Evolutionary conservation across 257 asterid genomes (phyloP).

Genomic region (Solanum lycopersicoides): DNA sequence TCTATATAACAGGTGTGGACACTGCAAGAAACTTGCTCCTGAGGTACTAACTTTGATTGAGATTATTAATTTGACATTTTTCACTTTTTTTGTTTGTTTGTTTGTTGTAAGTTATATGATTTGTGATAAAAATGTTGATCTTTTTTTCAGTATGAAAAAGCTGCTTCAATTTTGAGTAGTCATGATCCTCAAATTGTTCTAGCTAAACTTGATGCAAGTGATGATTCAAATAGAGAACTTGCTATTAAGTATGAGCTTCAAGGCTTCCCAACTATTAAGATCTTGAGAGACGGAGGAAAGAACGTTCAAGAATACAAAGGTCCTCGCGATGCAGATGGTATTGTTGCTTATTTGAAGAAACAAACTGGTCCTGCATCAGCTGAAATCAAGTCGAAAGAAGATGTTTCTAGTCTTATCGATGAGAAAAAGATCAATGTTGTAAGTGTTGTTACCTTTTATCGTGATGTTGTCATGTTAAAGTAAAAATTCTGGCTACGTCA

Average conservation of each 20-base stretch:
- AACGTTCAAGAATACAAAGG: slow-evolving; percentile 57
- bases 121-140: neutral
- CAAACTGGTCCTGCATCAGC: slow-evolving; percentile 79
- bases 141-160: slow-evolving; percentile 58
- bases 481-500: too few species aligned
- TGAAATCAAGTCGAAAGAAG: slow-evolving; percentile 60
- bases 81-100: neutral
- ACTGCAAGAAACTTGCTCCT: slow-evolving; percentile 84
- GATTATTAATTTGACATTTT: neutral
- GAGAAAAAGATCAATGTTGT: slow-evolving; percentile 53
- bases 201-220: slow-evolving; percentile 72
- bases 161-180: slow-evolving; percentile 58
- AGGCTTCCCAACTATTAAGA: slow-evolving; percentile 80
- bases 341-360: slow-evolving; percentile 54
- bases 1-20: slow-evolving; percentile 76
- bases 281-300: slow-evolving; percentile 69
- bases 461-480: neutral
- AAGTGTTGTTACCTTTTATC: slow-evolving; percentile 4
- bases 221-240: slow-evolving; percentile 38
- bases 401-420: slow-evolving; percentile 33
- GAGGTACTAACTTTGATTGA: slow-evolving; percentile 41
- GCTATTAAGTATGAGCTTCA: slow-evolving; percentile 48
- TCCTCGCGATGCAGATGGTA: slow-evolving; percentile 84
- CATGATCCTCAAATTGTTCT: slow-evolving; percentile 61
- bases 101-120: neutral